Base-by-base conservation (phyloP, 768 basidiomycete genomes). In the Paxillus ammoniavirescens region DNA sequence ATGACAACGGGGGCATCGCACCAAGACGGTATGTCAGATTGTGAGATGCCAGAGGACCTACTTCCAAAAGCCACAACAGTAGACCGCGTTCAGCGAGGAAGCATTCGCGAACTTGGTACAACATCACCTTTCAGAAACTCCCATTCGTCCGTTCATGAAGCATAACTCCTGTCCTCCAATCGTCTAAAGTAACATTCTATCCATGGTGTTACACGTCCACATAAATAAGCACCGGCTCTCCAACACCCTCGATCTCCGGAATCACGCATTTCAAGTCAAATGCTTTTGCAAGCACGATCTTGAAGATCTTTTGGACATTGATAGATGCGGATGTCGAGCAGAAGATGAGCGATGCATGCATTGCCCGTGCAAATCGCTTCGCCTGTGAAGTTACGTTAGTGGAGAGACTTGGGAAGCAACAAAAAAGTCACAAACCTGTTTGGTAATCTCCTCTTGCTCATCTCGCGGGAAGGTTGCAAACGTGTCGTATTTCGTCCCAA, bases 301-400 rank as follows among this genome's bases (percentile, higher is more conserved):
- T 95, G 84, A 96, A 96, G 61, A 96, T 96, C 79, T 99, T 99
- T 78, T 99, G 97, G 50, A 99, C 96, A 73, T 99, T 99, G 77
- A 98, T 97, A 56, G 95, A 95, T 59, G 96, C 95, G 45, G 93
- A 92, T 45, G 97, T 99, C 47, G 96, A 98, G 75, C 96, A 99
- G 75, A 98, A 99, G 71, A 99, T 97, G 55, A 99, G 75, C n/a
- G 95, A 96, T 15, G 97, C 95, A 70, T 98, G 95, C 97, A 99
- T 99, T 47, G 97, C 97, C 70, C 91, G 89, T 56, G 95, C 93
- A 73, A 99, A 99, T 62, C 96, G 86, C 72, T 97, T 97, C 42
- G 97, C 96, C 91, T 95, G 65, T 3, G 35, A 37, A 51, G 50
- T 49, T 37, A 40, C 14, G 46, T 54, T 52, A 59, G 54, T 33